Evolutionary conservation across 371 early-diverging fungal species (phyloP).

Genomic region (Mucor saturninus): DNA sequence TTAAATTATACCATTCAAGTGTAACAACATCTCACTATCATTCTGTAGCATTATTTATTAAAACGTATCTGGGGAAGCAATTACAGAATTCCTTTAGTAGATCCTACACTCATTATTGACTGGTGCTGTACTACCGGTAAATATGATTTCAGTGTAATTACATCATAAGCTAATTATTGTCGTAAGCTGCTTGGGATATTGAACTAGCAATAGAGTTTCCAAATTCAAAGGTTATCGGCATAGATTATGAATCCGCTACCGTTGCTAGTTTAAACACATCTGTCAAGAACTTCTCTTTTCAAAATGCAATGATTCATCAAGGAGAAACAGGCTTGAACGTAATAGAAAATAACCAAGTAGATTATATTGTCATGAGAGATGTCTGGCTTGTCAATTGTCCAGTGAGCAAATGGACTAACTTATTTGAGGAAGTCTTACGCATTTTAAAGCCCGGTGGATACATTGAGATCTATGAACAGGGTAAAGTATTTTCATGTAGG

Average conservation of each 20-base stretch:
- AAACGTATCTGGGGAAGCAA: conserved; percentile 35
- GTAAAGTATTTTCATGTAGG: not conserved
- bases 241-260: conserved; percentile 28
- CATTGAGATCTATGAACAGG: conserved; percentile 28
- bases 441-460: conserved; percentile 38
- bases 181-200: conserved; percentile 36
- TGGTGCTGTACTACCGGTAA: conserved; percentile 49
- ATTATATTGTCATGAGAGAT: conserved; percentile 41
- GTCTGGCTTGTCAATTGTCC: conserved; percentile 37
- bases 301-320: conserved; percentile 22
- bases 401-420: conserved; percentile 29
- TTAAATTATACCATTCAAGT: not conserved
- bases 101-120: conserved; percentile 39
- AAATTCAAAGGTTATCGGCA: conserved; percentile 33
- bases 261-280: conserved; percentile 15
- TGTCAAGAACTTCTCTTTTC: conserved; percentile 31
- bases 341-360: conserved; percentile 29
- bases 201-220: conserved; percentile 48
- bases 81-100: conserved; percentile 28
- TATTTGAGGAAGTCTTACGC: conserved; percentile 34
- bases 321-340: conserved; percentile 33
- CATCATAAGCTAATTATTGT: not conserved
- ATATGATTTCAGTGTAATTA: not conserved
- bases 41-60: conserved; percentile 42
- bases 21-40: not conserved